A percentile compares a stretch with the other conserved stretches of the same genome.
Conservation (phyloP, 192 early-diverging fungal species). For the Podila clonocystis region DNA sequence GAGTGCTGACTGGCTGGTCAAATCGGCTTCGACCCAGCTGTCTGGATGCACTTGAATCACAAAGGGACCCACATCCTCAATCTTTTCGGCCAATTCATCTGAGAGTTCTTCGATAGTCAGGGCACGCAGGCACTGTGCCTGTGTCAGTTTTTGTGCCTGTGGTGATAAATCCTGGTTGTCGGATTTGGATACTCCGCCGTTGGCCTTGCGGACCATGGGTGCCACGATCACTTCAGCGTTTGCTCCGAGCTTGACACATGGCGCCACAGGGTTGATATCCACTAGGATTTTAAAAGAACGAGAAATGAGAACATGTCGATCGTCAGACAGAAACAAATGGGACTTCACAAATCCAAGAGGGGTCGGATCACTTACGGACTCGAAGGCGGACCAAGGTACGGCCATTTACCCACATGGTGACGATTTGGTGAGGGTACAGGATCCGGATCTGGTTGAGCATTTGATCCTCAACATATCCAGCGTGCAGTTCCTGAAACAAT, state of each 20-base stretch:
- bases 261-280: conserved; percentile 60
- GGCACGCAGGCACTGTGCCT: conserved; percentile 44
- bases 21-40: conserved; percentile 32
- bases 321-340: not conserved
- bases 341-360: not conserved
- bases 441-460: conserved; percentile 76
- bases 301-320: not conserved
- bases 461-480: conserved; percentile 76
- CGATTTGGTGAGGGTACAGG: conserved; percentile 70
- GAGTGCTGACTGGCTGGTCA: conserved; percentile 33
- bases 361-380: conserved; percentile 56
- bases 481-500: conserved; percentile 66
- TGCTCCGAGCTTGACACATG: conserved; percentile 64
- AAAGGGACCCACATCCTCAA: conserved; percentile 19
- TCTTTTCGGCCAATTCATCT: conserved; percentile 27
- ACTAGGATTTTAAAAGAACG: conserved; percentile 46
- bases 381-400: conserved; percentile 70
- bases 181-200: conserved; percentile 13
- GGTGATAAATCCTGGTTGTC: conserved; percentile 43
- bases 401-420: conserved; percentile 79
- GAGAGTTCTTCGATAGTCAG: conserved; percentile 41
- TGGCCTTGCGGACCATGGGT: conserved; percentile 68
- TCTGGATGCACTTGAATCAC: conserved; percentile 55
- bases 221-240: conserved; percentile 80
- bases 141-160: conserved; percentile 43